Evolutionary conservation across 192 early-diverging fungal species (phyloP).

Genomic region (Helicostylum pulchrum): DNA sequence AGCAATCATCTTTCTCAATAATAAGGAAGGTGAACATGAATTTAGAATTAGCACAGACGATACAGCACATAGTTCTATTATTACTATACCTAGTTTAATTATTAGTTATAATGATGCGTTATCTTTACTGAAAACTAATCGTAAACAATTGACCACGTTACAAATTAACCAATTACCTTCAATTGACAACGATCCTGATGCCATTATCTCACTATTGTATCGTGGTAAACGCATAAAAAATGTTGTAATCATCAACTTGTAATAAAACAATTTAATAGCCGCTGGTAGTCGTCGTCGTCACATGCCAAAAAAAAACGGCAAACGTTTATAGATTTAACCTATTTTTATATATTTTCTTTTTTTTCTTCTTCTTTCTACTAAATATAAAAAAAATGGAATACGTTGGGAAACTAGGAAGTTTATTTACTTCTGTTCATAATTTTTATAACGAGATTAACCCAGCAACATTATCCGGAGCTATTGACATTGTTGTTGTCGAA

Average conservation of each 20-base stretch:
- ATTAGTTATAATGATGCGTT: background rate
- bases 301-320: too few relatives aligned
- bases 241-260: conserved; percentile 1
- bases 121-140: background rate
- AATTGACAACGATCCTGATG: background rate
- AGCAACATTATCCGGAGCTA: conserved; percentile 93
- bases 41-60: background rate
- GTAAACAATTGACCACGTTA: background rate
- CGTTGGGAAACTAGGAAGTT: conserved; percentile 55
- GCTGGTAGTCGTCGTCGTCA: too few relatives aligned
- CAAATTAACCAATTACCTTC: background rate
- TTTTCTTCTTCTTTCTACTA: conserved; percentile 1
- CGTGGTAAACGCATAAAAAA: background rate
- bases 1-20: conserved; percentile 38
- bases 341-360: background rate
- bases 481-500: conserved; percentile 96
- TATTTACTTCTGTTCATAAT: conserved; percentile 77
- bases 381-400: conserved; percentile 50
- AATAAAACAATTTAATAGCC: background rate
- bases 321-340: background rate
- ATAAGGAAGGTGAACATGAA: conserved; percentile 12
- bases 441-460: conserved; percentile 97
- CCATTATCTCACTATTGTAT: background rate
- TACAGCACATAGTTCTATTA: background rate
- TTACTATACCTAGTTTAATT: conserved; percentile 3